These are phyloP conservation scores for Suhomyces bolitotheri DNA, from an alignment of 1,139 yeast genomes.

Conservation along the genomic window DNA sequence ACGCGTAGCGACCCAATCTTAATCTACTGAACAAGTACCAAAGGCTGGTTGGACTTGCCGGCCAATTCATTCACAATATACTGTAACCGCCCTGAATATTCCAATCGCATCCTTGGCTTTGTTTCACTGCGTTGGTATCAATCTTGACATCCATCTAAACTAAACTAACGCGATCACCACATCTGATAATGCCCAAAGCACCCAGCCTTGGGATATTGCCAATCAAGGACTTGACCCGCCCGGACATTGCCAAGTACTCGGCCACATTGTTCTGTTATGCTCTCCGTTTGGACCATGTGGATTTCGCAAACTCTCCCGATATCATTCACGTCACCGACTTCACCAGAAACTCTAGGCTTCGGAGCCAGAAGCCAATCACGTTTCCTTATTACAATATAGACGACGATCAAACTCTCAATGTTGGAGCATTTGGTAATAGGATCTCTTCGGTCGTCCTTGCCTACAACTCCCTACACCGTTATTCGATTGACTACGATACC, in stretches of 20 bases:
- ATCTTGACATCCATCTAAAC: no score
- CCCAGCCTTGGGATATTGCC: conserved; percentile 2
- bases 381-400: conserved; percentile 4
- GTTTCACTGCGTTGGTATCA: no score
- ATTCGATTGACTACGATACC: not conserved
- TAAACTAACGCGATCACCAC: no score
- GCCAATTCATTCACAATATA: no score
- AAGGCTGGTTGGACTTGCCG: no score
- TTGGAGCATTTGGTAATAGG: conserved; percentile 6
- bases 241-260: conserved; percentile 1
- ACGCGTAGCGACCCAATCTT: no score
- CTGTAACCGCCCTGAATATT: no score
- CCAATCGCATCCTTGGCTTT: no score
- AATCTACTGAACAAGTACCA: no score
- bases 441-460: not conserved
- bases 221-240: conserved; percentile 3
- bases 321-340: conserved; percentile 13
- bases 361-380: not conserved
- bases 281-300: conserved; percentile 10
- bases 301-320: conserved; percentile 8
- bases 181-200: not conserved
- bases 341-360: conserved; percentile 5
- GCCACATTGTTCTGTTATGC: conserved; percentile 9
- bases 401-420: conserved; percentile 11
- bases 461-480: conserved; percentile 1